phyloP scores from a whole-genome alignment of 2,329 filamentous ascomycete genomes.

The Ophiostoma sp. region DNA sequence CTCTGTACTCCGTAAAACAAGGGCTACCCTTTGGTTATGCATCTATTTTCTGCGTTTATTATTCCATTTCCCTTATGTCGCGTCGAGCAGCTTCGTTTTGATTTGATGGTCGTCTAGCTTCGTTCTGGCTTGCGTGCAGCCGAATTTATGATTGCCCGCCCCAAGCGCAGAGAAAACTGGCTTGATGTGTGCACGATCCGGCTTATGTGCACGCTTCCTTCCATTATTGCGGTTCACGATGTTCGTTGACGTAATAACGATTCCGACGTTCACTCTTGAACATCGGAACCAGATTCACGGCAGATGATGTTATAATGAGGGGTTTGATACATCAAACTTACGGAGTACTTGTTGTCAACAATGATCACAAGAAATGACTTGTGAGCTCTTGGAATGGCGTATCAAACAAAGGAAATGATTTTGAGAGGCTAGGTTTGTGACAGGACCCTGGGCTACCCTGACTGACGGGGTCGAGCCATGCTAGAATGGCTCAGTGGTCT shows the following conservation, averaged over 20 bases:
- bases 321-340: too few relatives aligned
- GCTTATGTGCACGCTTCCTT: not conserved
- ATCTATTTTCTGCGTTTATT: not conserved
- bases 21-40: not conserved
- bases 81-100: not conserved
- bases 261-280: not conserved
- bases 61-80: constrained; percentile 5
- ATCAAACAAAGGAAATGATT: too few relatives aligned
- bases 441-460: not conserved
- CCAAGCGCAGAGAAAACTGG: constrained; percentile 15
- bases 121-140: not conserved
- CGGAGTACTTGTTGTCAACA: too few relatives aligned
- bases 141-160: constrained; percentile 12
- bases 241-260: not conserved
- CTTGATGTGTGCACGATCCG: too few relatives aligned
- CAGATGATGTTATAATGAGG: too few relatives aligned
- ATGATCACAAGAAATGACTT: too few relatives aligned
- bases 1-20: too few relatives aligned
- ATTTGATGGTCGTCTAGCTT: constrained; percentile 3
- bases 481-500: not conserved
- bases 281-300: too few relatives aligned
- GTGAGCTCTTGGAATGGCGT: too few relatives aligned
- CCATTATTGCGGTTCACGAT: not conserved
- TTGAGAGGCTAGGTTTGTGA: too few relatives aligned
- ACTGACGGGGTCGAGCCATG: too few relatives aligned